Evolutionary conservation across 2,329 filamentous ascomycete species (phyloP).

Genomic region (Bipolaris bicolor): DNA sequence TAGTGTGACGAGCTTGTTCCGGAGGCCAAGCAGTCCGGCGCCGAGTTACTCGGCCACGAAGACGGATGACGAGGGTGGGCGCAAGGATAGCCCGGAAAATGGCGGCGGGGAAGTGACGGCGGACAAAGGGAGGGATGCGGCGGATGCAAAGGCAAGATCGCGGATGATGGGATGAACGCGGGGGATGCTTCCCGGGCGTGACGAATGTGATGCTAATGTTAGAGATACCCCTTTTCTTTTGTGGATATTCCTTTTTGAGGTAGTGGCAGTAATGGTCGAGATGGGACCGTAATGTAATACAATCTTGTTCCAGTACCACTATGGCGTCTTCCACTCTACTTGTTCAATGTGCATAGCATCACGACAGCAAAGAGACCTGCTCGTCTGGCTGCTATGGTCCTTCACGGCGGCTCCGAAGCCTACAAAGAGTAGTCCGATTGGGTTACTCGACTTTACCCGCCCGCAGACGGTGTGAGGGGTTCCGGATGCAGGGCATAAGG

Average conservation of each 20-base stretch:
- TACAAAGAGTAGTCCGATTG: too few species aligned
- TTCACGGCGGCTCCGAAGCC: too few species aligned
- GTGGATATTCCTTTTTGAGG: not conserved
- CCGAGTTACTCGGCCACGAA: slow-evolving; percentile 10
- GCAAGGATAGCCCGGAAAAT: not conserved
- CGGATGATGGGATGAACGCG: slow-evolving; percentile 11
- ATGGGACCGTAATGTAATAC: too few species aligned
- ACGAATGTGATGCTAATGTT: not conserved
- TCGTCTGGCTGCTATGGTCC: too few species aligned
- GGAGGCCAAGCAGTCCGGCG: slow-evolving; percentile 14
- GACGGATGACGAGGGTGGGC: not conserved
- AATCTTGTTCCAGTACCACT: too few species aligned
- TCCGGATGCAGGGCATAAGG: slow-evolving; percentile 7
- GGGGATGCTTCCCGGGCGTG: not conserved
- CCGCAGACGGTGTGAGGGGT: slow-evolving; percentile 1
- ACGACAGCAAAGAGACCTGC: too few species aligned
- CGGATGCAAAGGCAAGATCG: slow-evolving; percentile 31
- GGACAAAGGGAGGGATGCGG: slow-evolving; percentile 35
- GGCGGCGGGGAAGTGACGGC: not conserved
- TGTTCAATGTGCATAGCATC: too few species aligned
- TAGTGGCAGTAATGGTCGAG: too few species aligned
- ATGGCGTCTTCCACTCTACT: too few species aligned
- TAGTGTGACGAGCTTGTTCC: slow-evolving; percentile 15
- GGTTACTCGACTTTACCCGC: not conserved
- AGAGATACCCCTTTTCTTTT: slow-evolving; percentile 3